Evolutionary conservation across 2,329 filamentous ascomycete species (phyloP).

Genomic region (Verticillium albo-atrum): DNA sequence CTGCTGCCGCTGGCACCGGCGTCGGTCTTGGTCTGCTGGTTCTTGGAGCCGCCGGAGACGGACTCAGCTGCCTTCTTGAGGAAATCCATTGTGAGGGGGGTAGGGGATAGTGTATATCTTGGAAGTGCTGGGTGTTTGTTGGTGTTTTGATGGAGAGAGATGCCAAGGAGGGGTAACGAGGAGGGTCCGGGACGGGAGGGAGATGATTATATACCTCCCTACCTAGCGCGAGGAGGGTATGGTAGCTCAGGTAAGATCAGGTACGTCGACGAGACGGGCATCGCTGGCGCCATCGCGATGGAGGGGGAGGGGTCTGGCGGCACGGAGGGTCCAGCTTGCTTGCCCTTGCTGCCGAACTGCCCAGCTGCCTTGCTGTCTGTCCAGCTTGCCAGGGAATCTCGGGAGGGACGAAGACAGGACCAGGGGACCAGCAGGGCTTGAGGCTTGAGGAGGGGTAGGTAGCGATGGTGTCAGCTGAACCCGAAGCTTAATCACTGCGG

Average conservation of each 20-base stretch:
- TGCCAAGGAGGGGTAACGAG: neutral
- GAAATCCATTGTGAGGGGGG: conserved; percentile 29
- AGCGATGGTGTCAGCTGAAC: neutral
- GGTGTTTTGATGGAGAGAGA: neutral
- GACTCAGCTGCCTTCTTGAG: conserved; percentile 27
- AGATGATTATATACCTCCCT: neutral
- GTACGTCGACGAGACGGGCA: neutral
- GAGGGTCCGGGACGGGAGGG: neutral
- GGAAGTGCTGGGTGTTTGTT: neutral
- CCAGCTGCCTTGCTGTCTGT: neutral
- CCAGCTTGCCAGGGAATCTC: neutral
- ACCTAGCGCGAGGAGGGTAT: neutral
- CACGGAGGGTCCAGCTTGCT: neutral
- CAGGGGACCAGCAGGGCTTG: neutral
- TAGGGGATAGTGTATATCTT: neutral
- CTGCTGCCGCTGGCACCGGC: neutral
- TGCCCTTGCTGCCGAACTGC: neutral
- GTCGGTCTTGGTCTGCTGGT: neutral
- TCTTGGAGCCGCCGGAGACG: conserved; percentile 2
- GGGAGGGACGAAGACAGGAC: neutral
- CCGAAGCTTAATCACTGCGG: neutral
- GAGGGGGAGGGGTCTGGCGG: neutral
- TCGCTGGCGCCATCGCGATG: neutral
- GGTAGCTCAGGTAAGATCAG: neutral
- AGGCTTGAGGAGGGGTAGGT: neutral